Evolutionary conservation across 1,284 basidiomycete genomes (phyloP).

Genomic region (Malassezia psittaci): DNA sequence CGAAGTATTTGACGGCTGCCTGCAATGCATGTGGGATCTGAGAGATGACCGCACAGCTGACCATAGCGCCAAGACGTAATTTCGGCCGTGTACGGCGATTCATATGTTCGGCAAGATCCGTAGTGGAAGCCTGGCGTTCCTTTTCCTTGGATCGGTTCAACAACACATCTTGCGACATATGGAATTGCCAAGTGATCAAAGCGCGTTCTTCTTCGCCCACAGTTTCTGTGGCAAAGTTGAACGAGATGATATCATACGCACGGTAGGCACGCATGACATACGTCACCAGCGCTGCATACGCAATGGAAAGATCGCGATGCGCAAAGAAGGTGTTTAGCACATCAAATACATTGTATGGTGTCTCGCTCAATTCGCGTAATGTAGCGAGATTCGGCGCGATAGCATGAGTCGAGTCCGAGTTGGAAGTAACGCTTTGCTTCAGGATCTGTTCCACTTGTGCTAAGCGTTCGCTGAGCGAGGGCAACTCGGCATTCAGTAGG

Average conservation of each 20-base stretch:
- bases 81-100: conserved; percentile 27
- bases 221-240: conserved; percentile 73
- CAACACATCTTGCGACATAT: conserved; percentile 46
- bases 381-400: conserved; percentile 65
- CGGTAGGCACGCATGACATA: conserved; percentile 92
- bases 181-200: conserved; percentile 44
- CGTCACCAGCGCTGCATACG: conserved; percentile 85
- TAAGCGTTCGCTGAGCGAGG: conserved; percentile 86
- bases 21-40: conserved; percentile 36
- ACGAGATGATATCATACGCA: conserved; percentile 79
- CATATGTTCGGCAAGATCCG: conserved; percentile 36
- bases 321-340: conserved; percentile 93
- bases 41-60: conserved; percentile 31
- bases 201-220: conserved; percentile 50
- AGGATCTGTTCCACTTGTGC: conserved; percentile 90
- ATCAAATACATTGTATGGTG: conserved; percentile 91
- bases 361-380: conserved; percentile 87
- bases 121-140: conserved; percentile 42
- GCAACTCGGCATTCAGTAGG: conserved; percentile 86
- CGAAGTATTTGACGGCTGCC: conserved; percentile 36
- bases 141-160: conserved; percentile 55
- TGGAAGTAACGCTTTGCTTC: conserved; percentile 72
- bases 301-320: conserved; percentile 58
- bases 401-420: conserved; percentile 61
- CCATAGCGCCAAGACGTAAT: conserved; percentile 44